Evolutionary conservation across 768 basidiomycete species (phyloP), one percentile per base, ranked within the genome.

Genomic region (Mrakia gelida): DNA sequence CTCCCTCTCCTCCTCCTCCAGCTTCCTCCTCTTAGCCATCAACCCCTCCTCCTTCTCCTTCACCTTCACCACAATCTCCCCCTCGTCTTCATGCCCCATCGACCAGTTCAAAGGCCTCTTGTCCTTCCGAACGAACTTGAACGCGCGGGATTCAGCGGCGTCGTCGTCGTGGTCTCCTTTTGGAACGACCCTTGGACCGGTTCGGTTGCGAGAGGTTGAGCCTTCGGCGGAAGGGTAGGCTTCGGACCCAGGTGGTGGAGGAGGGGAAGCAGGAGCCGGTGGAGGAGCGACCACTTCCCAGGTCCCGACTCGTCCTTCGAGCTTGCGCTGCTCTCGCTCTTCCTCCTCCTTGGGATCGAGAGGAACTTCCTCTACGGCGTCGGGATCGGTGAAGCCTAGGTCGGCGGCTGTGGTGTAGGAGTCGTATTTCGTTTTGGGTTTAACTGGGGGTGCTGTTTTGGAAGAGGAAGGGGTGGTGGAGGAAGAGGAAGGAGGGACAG

Each of bases 401-500:
- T 90, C 88, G 2, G 89, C 91, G 0, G 96, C 91, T 0, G 94
- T 94, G 16, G 93, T 90, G 84, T 98, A 99, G 83, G 96, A 92
- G 0, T 91, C 88, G 79, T 80, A 89, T 90, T 81, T 82, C 76
- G 85, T 84, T 15, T 86, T 49, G 61, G 82, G 78, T 61, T 83
- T 80, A 34, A 79, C 18, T 41, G 84, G 78, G 1, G 84, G 75
- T 9, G 61, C 28, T 52, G 43, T 4, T n/a, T 56, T 30, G 30
- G 76, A 59, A 26, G 62, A 26, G n/a, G 75, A 71, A n/a, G 80
- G 61, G 78, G 71, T 28, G 80, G 65, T 4, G 80, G 83, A 73
- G 81, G 85, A 75, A 82, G 85, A n/a, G 26, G 80, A 54, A 15
- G 59, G 10, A 18, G 26, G 28, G n/a, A 81, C 62, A 15, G 79